Evolutionary conservation across 2,329 filamentous ascomycete genomes (phyloP).

Genomic region (Immersiporthe knoxdaviesiana): DNA sequence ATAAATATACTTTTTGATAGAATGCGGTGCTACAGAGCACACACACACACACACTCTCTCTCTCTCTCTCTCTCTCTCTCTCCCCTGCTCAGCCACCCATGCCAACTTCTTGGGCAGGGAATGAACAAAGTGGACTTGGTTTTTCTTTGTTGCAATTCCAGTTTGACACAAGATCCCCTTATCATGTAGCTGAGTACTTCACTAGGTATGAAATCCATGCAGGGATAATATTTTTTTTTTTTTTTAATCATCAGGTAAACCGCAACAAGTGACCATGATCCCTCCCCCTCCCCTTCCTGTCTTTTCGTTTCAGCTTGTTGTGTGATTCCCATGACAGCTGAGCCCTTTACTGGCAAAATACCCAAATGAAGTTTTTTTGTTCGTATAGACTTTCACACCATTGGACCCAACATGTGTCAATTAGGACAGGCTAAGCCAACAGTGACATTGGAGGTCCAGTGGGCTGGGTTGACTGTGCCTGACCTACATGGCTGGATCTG

Average conservation of each 20-base stretch:
- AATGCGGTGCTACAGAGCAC: too few relatives aligned
- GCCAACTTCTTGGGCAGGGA: background rate
- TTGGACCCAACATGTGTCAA: background rate
- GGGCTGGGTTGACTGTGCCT: background rate
- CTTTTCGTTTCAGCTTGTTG: background rate
- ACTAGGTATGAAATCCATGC: background rate
- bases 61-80: too few relatives aligned
- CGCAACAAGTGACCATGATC: background rate
- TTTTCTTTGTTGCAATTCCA: background rate
- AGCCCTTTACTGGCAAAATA: background rate
- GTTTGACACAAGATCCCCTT: background rate
- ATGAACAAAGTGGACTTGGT: background rate
- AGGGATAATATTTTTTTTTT: background rate
- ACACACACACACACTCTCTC: too few relatives aligned
- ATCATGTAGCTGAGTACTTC: background rate
- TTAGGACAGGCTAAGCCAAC: background rate
- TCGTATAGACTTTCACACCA: background rate
- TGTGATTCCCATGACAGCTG: background rate
- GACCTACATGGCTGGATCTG: background rate
- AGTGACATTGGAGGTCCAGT: background rate
- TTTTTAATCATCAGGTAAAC: too few relatives aligned
- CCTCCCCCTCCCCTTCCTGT: background rate
- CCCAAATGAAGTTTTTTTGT: background rate
- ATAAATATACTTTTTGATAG: too few relatives aligned
- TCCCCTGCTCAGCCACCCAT: background rate